Conservation (phyloP, 176 grass and related monocot species). For the Puya raimondii region DNA sequence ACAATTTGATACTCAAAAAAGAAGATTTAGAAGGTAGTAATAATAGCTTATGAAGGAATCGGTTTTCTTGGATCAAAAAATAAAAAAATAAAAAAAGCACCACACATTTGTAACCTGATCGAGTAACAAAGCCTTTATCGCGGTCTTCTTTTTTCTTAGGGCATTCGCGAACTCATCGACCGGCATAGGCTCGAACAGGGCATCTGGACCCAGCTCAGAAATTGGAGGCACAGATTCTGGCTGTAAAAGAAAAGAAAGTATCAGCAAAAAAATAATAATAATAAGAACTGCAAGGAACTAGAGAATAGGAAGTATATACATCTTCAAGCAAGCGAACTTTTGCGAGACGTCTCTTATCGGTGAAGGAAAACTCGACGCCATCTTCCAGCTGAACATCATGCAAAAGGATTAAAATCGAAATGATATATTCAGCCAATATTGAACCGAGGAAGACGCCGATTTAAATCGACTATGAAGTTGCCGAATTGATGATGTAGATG, state of each 20-base stretch:
- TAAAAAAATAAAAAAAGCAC: too few relatives aligned
- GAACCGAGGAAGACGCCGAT: background rate
- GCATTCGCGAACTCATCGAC: slow-evolving; percentile 36
- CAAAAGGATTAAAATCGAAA: background rate
- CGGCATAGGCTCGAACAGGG: slow-evolving; percentile 71
- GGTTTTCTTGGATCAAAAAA: too few relatives aligned
- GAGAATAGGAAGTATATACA: slow-evolving; percentile 32
- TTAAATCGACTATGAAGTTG: background rate
- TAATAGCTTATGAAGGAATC: too few relatives aligned
- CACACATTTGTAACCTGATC: slow-evolving; percentile 48
- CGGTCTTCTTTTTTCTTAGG: slow-evolving; percentile 56
- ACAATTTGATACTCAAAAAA: too few relatives aligned
- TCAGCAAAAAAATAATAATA: background rate
- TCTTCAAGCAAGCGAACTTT: slow-evolving; percentile 75
- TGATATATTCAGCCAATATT: too few relatives aligned
- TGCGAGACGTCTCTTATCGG: slow-evolving; percentile 91
- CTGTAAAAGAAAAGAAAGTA: slow-evolving; percentile 33
- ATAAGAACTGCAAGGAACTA: background rate
- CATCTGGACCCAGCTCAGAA: slow-evolving; percentile 85
- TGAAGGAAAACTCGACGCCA: slow-evolving; percentile 92
- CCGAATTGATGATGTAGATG: background rate
- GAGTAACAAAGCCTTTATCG: slow-evolving; percentile 81
- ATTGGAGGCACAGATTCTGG: slow-evolving; percentile 77
- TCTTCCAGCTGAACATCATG: slow-evolving; percentile 66
- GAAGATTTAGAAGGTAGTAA: too few relatives aligned